Evolutionary conservation across 2,329 filamentous ascomycete species (phyloP).

Genomic region (Drechslerella coelobrocha): DNA sequence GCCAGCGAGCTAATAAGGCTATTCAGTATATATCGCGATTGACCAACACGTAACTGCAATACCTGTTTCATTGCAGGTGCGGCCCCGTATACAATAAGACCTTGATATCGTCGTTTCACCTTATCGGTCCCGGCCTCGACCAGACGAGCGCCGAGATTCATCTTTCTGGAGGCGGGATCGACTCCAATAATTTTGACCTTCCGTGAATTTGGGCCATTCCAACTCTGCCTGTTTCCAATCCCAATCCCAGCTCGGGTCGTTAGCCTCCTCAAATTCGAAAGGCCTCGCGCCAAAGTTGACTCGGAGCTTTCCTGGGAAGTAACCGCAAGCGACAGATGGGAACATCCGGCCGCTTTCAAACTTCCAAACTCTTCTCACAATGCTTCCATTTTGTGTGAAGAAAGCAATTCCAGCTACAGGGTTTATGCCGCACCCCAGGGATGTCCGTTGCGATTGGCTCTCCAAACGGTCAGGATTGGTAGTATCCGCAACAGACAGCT

Average conservation of each 20-base stretch:
- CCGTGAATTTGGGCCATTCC: too few relatives aligned
- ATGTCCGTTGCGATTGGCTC: neutral
- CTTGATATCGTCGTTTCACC: too few relatives aligned
- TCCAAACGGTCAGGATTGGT: neutral
- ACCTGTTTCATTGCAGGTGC: too few relatives aligned
- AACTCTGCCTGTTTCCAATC: neutral
- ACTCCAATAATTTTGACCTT: too few relatives aligned
- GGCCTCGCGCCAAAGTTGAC: constrained; percentile 26
- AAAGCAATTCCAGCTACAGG: neutral
- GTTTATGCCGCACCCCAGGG: constrained; percentile 14
- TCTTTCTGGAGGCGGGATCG: too few relatives aligned
- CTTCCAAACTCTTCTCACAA: neutral
- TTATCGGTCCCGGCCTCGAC: too few relatives aligned
- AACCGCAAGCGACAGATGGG: neutral
- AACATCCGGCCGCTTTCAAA: neutral
- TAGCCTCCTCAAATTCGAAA: constrained; percentile 18
- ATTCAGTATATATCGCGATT: too few relatives aligned
- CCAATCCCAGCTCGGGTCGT: constrained; percentile 2
- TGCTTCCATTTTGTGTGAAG: constrained; percentile 10
- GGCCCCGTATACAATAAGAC: too few relatives aligned
- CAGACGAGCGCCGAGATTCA: too few relatives aligned
- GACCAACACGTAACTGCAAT: too few relatives aligned
- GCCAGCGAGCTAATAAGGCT: too few relatives aligned
- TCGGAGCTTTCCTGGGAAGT: neutral
- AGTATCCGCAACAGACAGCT: too few relatives aligned